Conservation (phyloP, 192 early-diverging fungal species). For the Obelidium mucronatum region DNA sequence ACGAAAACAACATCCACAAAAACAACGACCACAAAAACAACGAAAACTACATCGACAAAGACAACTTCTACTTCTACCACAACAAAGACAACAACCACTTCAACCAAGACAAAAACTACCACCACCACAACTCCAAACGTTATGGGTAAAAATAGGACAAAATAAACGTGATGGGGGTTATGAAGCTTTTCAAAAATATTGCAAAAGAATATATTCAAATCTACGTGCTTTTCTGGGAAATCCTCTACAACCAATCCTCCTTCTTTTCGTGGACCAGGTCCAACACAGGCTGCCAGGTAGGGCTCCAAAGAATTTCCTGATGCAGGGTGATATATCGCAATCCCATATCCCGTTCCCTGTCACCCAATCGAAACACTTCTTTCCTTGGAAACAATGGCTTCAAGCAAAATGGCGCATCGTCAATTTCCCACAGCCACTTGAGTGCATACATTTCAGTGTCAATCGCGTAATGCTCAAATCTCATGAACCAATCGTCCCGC, state of each 20-base stretch:
- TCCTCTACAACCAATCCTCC: too few species aligned
- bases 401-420: conserved; percentile 43
- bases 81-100: not conserved
- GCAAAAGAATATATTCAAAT: too few species aligned
- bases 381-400: conserved; percentile 1
- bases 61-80: not conserved
- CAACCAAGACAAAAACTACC: not conserved
- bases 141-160: conserved; percentile 1
- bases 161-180: too few species aligned
- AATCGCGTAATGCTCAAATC: conserved; percentile 13
- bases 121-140: not conserved
- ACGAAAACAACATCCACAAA: not conserved
- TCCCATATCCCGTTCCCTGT: not conserved
- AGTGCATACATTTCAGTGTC: conserved; percentile 6
- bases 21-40: not conserved
- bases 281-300: too few species aligned
- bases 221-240: too few species aligned
- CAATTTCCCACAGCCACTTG: conserved; percentile 36
- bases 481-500: not conserved
- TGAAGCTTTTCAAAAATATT: too few species aligned
- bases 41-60: not conserved
- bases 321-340: not conserved
- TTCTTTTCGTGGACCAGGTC: too few species aligned
- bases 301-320: too few species aligned
- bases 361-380: not conserved